A percentile compares a stretch with the other conserved stretches of the same genome.
These are phyloP conservation scores for Coemansia sp. DNA, from an alignment of 192 early-diverging fungal species.

Conservation along the genomic window DNA sequence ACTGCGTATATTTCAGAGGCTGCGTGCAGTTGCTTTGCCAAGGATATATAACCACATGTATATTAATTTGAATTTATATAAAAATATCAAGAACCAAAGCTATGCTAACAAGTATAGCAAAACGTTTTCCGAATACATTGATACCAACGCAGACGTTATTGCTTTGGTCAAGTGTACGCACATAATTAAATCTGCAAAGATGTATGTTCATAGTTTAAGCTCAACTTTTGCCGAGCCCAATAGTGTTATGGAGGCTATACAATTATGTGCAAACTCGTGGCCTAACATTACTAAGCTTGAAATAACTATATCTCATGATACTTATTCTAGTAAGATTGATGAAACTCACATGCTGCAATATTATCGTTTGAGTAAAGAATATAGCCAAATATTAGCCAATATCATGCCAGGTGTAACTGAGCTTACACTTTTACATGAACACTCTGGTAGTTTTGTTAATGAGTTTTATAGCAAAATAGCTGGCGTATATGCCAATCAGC, in stretches of 20 bases:
- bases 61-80: neutral
- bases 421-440: neutral
- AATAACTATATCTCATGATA: neutral
- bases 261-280: neutral
- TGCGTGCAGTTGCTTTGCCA: too few species aligned
- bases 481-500: neutral
- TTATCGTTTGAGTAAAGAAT: neutral
- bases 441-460: neutral
- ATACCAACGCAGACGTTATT: neutral
- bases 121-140: neutral
- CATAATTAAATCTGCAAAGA: neutral
- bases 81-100: neutral
- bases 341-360: too few species aligned
- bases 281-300: neutral
- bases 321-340: neutral
- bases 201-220: neutral
- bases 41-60: too few species aligned
- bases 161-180: neutral
- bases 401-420: neutral
- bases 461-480: neutral
- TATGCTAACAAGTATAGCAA: neutral
- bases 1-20: too few species aligned
- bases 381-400: neutral
- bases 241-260: neutral
- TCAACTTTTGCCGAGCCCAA: neutral